Evolutionary conservation across 768 basidiomycete genomes (phyloP).

Genomic region (Phylloporus sp.): DNA sequence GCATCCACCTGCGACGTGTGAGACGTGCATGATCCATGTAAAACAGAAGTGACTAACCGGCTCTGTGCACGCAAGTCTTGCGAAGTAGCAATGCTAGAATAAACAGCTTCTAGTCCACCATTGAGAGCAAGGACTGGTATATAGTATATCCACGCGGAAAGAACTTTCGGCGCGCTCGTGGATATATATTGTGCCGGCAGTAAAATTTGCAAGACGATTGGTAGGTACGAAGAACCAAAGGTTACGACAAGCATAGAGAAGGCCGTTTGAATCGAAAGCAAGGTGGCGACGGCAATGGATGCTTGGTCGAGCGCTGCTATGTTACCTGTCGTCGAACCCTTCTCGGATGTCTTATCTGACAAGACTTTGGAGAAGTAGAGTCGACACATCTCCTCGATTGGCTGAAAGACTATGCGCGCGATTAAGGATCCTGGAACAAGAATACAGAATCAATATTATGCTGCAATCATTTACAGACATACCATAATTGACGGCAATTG

Average conservation of each 20-base stretch:
- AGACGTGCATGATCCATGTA: neutral
- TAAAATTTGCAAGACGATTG: constrained; percentile 61
- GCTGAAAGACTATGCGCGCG: constrained; percentile 91
- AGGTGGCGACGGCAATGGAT: constrained; percentile 48
- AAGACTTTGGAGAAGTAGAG: constrained; percentile 79
- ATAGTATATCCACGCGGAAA: constrained; percentile 80
- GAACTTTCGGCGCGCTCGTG: constrained; percentile 77
- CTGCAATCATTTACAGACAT: constrained; percentile 15
- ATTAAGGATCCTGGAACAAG: constrained; percentile 72
- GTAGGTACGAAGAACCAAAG: constrained; percentile 75
- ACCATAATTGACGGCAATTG: constrained; percentile 96
- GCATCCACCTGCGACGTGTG: constrained; percentile 58
- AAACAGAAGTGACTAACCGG: constrained; percentile 35
- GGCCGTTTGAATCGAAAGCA: constrained; percentile 63
- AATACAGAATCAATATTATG: neutral
- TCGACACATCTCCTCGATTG: constrained; percentile 89
- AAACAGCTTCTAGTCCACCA: constrained; percentile 88
- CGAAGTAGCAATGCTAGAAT: constrained; percentile 71
- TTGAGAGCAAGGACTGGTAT: constrained; percentile 89
- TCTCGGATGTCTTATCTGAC: constrained; percentile 25
- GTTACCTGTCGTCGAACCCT: neutral
- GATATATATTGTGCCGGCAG: constrained; percentile 66
- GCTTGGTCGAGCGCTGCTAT: constrained; percentile 35
- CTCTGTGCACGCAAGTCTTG: constrained; percentile 68
- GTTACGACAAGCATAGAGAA: constrained; percentile 66